Evolutionary conservation across 768 basidiomycete genomes (phyloP).

Genomic region (Suillus plorans): DNA sequence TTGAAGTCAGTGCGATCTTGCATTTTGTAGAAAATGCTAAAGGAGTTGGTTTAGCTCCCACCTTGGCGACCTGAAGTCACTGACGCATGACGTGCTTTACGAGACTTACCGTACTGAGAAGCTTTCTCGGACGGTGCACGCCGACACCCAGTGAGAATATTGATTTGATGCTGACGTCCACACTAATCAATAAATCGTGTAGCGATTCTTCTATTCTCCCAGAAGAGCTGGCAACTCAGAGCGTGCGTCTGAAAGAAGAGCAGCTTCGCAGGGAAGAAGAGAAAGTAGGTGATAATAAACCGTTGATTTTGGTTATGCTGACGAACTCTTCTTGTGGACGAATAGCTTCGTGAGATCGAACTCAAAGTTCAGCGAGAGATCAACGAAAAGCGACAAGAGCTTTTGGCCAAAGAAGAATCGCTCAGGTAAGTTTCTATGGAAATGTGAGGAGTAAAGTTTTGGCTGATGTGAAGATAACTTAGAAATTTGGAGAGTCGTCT

Average conservation of each 20-base stretch:
- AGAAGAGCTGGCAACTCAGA: constrained; percentile 95
- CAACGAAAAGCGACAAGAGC: constrained; percentile 94
- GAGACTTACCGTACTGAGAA: constrained; percentile 99
- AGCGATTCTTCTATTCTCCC: constrained; percentile 91
- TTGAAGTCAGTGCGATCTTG: constrained; percentile 60
- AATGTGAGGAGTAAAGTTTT: constrained; percentile 8
- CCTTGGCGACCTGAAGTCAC: constrained; percentile 88
- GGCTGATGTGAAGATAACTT: constrained; percentile 5
- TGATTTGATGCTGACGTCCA: constrained; percentile 8
- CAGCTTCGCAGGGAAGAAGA: constrained; percentile 96
- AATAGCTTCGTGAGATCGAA: constrained; percentile 92
- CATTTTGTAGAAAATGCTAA: neutral
- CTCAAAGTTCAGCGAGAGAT: constrained; percentile 98
- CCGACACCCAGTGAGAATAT: constrained; percentile 63
- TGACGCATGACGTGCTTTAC: constrained; percentile 92
- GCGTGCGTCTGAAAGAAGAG: constrained; percentile 97
- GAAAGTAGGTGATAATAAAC: constrained; percentile 52
- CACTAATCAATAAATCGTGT: constrained; percentile 23
- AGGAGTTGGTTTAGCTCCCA: constrained; percentile 63
- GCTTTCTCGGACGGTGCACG: constrained; percentile 83
- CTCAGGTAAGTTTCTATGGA: constrained; percentile 52
- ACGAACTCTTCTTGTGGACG: constrained; percentile 14
- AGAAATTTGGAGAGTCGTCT: constrained; percentile 90
- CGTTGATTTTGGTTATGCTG: constrained; percentile 1
- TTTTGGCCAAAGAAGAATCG: constrained; percentile 94